Percentiles rank a stretch among this genome's conserved stretches.
Evolutionary conservation across 176 grass and related monocot species (phyloP).

Genomic region (Aegilops longissima): DNA sequence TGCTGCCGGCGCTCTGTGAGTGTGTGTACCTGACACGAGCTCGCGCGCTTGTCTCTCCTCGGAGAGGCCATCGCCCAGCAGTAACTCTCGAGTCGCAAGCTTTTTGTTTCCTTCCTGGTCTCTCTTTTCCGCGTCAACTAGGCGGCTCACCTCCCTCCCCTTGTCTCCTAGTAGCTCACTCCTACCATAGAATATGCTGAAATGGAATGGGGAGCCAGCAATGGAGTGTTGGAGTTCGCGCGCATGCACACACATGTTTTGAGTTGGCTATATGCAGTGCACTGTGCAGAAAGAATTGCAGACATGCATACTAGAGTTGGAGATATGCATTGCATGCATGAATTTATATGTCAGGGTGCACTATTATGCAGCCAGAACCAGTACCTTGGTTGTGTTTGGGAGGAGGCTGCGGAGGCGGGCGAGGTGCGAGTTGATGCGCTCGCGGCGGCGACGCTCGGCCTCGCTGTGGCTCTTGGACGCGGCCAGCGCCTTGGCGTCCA

Average conservation of each 20-base stretch:
- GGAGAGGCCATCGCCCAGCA: constrained; percentile 50
- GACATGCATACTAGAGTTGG: neutral
- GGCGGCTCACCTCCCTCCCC: constrained; percentile 49
- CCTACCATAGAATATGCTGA: constrained; percentile 19
- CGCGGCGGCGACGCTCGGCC: constrained; percentile 89
- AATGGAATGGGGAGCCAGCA: constrained; percentile 28
- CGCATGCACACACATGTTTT: neutral
- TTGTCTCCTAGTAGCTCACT: constrained; percentile 38
- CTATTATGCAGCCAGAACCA: neutral
- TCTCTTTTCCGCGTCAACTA: constrained; percentile 74
- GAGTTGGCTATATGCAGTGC: neutral
- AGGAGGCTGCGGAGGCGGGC: constrained; percentile 87
- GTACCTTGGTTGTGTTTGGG: constrained; percentile 96
- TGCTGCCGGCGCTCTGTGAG: constrained; percentile 28
- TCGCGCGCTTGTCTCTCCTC: constrained; percentile 65
- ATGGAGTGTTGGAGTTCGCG: constrained; percentile 23
- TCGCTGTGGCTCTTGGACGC: constrained; percentile 99
- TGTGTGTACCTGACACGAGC: constrained; percentile 43
- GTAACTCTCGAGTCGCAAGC: constrained; percentile 48
- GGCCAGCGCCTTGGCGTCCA: constrained; percentile 93
- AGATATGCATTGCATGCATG: neutral
- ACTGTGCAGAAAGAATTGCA: neutral
- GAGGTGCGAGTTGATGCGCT: constrained; percentile 98
- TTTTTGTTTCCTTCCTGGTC: constrained; percentile 69
- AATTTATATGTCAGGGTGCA: neutral